These are phyloP conservation scores for Phytophthora idaei DNA, from an alignment of 352 stramenopile species.

Conservation along the genomic window DNA sequence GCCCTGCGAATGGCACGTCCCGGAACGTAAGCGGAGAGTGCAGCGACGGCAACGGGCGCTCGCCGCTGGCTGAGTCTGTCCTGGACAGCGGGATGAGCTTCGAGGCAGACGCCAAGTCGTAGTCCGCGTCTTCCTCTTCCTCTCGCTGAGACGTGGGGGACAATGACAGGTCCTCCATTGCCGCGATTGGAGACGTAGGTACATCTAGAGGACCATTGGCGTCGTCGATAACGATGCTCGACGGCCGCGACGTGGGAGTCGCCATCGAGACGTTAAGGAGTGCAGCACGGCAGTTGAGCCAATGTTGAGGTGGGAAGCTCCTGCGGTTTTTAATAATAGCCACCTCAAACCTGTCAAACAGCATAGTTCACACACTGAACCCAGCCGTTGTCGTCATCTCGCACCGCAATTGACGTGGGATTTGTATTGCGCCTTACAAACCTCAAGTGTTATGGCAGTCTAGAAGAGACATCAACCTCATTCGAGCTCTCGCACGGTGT, in stretches of 20 bases:
- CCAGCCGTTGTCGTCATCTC: constrained; percentile 30
- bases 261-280: constrained; percentile 22
- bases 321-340: no score
- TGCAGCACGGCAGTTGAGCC: constrained; percentile 8
- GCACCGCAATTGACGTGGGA: constrained; percentile 10
- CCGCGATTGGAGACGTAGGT: constrained; percentile 30
- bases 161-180: constrained; percentile 66
- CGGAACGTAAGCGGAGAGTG: constrained; percentile 63
- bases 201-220: constrained; percentile 27
- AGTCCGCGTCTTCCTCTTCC: constrained; percentile 35
- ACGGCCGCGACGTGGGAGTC: constrained; percentile 31
- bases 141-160: constrained; percentile 40
- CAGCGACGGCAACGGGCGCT: constrained; percentile 68
- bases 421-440: constrained; percentile 26
- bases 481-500: constrained; percentile 16
- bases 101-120: constrained; percentile 38
- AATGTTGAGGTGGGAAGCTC: background rate
- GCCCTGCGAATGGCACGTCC: constrained; percentile 55
- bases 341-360: background rate
- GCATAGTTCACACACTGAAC: constrained; percentile 5
- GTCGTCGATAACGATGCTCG: constrained; percentile 48
- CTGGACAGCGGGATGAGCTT: constrained; percentile 75
- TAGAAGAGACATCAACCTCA: constrained; percentile 32
- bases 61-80: constrained; percentile 62
- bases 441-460: constrained; percentile 6